Conservation (phyloP, 2,329 filamentous ascomycete species). For the Pyrenophora graminea region DNA sequence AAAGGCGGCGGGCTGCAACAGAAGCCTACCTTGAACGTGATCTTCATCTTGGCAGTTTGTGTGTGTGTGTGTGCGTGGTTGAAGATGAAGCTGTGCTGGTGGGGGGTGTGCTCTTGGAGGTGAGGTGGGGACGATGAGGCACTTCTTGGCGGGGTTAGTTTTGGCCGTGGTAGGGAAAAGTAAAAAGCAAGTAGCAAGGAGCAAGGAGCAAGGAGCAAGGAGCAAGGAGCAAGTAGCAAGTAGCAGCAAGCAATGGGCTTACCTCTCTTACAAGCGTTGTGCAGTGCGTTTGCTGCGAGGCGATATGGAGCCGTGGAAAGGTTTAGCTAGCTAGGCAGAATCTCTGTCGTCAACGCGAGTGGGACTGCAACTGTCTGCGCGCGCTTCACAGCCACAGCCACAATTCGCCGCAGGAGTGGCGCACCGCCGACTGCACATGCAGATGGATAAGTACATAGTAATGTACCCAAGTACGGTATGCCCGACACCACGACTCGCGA, state of each 20-base stretch:
- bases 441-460: too few relatives aligned
- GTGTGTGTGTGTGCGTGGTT: slow-evolving; percentile 11
- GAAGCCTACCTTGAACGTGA: slow-evolving; percentile 68
- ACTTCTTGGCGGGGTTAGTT: slow-evolving; percentile 10
- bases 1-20: slow-evolving; percentile 14
- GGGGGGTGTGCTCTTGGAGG: slow-evolving; percentile 28
- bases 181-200: slow-evolving; percentile 6
- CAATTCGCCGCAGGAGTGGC: slow-evolving; percentile 5
- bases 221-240: neutral
- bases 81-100: slow-evolving; percentile 27
- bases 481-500: too few relatives aligned
- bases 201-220: neutral
- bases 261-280: neutral
- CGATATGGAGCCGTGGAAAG: slow-evolving; percentile 20
- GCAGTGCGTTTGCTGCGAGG: slow-evolving; percentile 20
- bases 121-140: slow-evolving; percentile 18
- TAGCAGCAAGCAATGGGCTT: neutral
- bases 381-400: neutral
- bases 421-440: neutral
- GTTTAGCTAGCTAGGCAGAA: slow-evolving; percentile 5
- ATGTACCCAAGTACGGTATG: too few relatives aligned
- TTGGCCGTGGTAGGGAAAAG: neutral
- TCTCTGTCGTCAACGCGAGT: slow-evolving; percentile 3
- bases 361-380: slow-evolving; percentile 1
- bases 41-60: slow-evolving; percentile 60